These are phyloP conservation scores for Fusarium albosuccineum DNA, from an alignment of 2,329 filamentous ascomycete genomes.

Conservation along the genomic window DNA sequence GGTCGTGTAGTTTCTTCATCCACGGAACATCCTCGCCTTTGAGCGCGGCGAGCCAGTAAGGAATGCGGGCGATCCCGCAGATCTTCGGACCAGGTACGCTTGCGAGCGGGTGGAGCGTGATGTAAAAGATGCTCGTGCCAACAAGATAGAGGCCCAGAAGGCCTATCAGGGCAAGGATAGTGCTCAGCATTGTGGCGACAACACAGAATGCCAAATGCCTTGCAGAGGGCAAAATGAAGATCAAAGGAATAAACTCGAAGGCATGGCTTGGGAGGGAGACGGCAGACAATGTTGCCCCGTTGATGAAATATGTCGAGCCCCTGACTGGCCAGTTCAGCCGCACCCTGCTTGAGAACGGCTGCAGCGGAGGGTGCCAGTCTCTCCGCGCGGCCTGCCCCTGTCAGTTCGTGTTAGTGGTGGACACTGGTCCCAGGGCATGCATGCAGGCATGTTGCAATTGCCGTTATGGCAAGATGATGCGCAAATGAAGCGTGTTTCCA, in stretches of 20 bases:
- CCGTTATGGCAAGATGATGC: no score
- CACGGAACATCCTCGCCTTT: slow-evolving; percentile 17
- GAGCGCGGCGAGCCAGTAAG: slow-evolving; percentile 11
- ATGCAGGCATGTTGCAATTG: no score
- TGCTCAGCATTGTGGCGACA: background rate
- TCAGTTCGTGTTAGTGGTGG: no score
- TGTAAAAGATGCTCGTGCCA: slow-evolving; percentile 3
- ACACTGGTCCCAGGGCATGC: no score
- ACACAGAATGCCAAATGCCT: background rate
- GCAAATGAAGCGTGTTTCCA: no score
- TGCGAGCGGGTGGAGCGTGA: slow-evolving; percentile 22
- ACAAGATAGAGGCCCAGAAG: slow-evolving; percentile 9
- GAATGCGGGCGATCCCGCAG: slow-evolving; percentile 19
- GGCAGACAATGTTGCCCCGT: background rate
- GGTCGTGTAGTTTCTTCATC: slow-evolving; percentile 23
- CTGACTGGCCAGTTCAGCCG: background rate
- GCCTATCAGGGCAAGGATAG: background rate
- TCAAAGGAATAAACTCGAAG: background rate
- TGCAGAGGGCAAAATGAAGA: background rate
- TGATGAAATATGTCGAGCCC: background rate
- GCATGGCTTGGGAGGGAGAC: background rate
- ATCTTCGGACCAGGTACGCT: slow-evolving; percentile 23
- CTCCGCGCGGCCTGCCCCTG: no score
- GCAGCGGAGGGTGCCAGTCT: no score
- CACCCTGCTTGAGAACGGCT: no score